Conservation (phyloP, 305 asterid species). For the Coffea humblotiana region DNA sequence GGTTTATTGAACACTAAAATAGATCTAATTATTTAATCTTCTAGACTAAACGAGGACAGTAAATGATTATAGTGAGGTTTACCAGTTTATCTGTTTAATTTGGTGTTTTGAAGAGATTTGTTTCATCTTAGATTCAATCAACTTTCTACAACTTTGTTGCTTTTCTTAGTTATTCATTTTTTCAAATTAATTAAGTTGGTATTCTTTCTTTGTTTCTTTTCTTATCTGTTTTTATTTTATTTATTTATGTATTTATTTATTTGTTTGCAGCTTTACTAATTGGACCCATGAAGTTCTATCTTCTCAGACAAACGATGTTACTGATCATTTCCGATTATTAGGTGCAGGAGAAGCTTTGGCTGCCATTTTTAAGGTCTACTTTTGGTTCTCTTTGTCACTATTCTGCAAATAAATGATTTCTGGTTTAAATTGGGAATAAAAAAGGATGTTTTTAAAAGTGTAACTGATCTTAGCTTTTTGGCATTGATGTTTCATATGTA, state of each 20-base stretch:
- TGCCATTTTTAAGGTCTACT: constrained; percentile 75
- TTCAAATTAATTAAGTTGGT: no score
- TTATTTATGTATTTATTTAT: constrained; percentile 17
- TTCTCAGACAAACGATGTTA: constrained; percentile 50
- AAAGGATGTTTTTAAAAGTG: not conserved
- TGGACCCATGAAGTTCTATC: constrained; percentile 77
- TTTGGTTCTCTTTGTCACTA: constrained; percentile 10
- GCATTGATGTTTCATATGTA: not conserved
- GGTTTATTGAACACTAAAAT: not conserved
- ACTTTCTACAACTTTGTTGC: not conserved
- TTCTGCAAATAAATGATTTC: constrained; percentile 2
- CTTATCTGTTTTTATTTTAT: not conserved
- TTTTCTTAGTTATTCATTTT: no score
- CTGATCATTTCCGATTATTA: constrained; percentile 70
- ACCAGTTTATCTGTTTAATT: no score
- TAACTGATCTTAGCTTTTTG: not conserved
- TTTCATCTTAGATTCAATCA: not conserved
- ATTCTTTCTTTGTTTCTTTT: not conserved
- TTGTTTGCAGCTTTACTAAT: constrained; percentile 73
- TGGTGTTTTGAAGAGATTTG: not conserved
- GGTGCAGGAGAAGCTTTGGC: constrained; percentile 89
- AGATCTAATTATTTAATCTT: not conserved
- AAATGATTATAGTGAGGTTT: not conserved
- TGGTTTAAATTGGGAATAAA: not conserved
- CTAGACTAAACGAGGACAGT: not conserved